phyloP scores from a whole-genome alignment of 2,329 filamentous ascomycete genomes.

The Nemania sp. region DNA sequence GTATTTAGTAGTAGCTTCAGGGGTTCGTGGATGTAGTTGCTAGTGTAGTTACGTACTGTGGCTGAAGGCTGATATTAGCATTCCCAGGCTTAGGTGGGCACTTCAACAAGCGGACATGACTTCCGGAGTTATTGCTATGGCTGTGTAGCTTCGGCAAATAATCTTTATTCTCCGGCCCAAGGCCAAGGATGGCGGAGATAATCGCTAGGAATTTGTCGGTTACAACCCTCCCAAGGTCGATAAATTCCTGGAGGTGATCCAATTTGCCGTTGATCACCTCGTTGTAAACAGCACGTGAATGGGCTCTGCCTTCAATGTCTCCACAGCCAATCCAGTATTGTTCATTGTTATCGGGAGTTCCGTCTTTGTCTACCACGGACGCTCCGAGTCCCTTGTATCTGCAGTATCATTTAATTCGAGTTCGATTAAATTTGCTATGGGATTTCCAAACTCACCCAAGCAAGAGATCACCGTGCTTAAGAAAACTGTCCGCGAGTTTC shows the following conservation, averaged over 20 bases:
- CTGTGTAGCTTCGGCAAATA: conserved; percentile 34
- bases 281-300: conserved; percentile 33
- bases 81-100: conserved; percentile 31
- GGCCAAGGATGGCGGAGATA: conserved; percentile 29
- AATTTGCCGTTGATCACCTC: conserved; percentile 32
- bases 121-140: conserved; percentile 38
- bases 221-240: conserved; percentile 33
- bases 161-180: conserved; percentile 28
- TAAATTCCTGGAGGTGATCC: conserved; percentile 30
- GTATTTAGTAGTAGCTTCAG: no score
- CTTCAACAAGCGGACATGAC: conserved; percentile 33
- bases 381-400: conserved; percentile 35
- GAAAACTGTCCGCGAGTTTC: conserved; percentile 37
- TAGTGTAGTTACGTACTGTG: conserved; percentile 24
- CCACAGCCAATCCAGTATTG: conserved; percentile 39
- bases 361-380: conserved; percentile 34
- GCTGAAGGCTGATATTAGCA: conserved; percentile 31
- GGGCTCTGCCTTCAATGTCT: conserved; percentile 33
- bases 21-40: neutral
- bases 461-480: conserved; percentile 35
- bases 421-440: neutral
- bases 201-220: conserved; percentile 28
- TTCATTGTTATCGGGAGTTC: conserved; percentile 35
- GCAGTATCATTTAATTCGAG: conserved; percentile 8
- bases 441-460: conserved; percentile 25